A percentile compares a stretch with the other conserved stretches of the same genome.
Evolutionary conservation across 2,329 filamentous ascomycete genomes (phyloP).

Genomic region (Nakataea oryzae): DNA sequence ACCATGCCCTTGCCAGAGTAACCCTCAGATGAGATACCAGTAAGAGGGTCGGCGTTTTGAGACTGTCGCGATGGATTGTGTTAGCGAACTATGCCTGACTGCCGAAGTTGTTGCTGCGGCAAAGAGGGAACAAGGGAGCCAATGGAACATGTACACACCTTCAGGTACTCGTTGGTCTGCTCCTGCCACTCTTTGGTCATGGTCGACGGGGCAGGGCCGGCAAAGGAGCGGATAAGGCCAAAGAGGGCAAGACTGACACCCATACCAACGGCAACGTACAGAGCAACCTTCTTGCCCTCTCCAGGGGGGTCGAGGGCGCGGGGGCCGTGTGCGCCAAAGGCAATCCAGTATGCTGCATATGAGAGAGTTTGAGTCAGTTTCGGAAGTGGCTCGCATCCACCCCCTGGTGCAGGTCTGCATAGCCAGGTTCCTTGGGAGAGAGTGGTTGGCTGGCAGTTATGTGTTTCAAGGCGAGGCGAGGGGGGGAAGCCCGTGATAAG

Average conservation of each 20-base stretch:
- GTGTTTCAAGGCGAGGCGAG: not conserved
- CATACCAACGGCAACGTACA: conserved; percentile 62
- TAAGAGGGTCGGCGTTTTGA: conserved; percentile 80
- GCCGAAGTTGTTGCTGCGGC: no score
- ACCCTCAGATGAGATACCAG: conserved; percentile 68
- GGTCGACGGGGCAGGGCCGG: conserved; percentile 63
- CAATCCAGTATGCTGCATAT: conserved; percentile 88
- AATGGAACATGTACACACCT: conserved; percentile 53
- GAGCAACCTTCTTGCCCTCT: conserved; percentile 69
- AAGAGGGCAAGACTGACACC: conserved; percentile 62
- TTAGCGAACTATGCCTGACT: conserved; percentile 5
- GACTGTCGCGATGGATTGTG: conserved; percentile 37
- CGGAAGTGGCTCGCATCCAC: not conserved
- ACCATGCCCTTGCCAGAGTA: conserved; percentile 72
- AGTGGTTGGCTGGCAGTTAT: not conserved
- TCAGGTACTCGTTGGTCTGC: conserved; percentile 86
- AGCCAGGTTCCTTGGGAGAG: not conserved
- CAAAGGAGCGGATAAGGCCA: conserved; percentile 58
- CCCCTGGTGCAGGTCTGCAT: not conserved
- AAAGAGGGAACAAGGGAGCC: not conserved
- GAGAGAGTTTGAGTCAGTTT: conserved; percentile 27
- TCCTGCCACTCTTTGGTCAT: conserved; percentile 98
- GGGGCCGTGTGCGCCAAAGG: conserved; percentile 92
- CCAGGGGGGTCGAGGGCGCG: conserved; percentile 74
- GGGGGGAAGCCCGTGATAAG: not conserved